Percentiles rank a stretch among this genome's conserved stretches.
Evolutionary conservation across 2,329 filamentous ascomycete genomes (phyloP).

Genomic region (Fusarium nanum): DNA sequence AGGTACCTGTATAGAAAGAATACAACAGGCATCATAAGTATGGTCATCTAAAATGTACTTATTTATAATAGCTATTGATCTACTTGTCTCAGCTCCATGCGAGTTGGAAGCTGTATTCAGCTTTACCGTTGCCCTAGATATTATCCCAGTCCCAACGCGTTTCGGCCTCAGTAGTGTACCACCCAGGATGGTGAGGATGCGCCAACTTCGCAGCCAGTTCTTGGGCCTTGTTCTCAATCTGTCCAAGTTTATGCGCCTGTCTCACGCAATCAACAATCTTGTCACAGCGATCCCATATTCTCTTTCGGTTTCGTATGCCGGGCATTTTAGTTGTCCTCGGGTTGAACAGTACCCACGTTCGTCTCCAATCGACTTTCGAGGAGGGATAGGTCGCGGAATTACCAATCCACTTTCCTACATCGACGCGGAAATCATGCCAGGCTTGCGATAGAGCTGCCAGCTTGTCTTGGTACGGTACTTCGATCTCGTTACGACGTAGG

Average conservation of each 20-base stretch:
- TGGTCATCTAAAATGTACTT: too few species aligned
- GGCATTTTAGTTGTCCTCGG: background rate
- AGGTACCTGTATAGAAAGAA: too few species aligned
- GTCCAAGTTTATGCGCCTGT: background rate
- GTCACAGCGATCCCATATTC: constrained; percentile 1
- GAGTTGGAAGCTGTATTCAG: too few species aligned
- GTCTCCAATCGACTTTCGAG: background rate
- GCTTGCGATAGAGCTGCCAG: rapidly evolving
- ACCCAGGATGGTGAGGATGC: background rate
- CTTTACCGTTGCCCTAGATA: background rate
- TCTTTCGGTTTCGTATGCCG: background rate
- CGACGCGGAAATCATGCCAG: background rate
- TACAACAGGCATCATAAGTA: too few species aligned
- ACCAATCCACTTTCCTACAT: background rate
- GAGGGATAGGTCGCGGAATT: rapidly evolving
- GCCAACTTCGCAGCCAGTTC: background rate
- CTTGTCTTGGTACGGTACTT: background rate
- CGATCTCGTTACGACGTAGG: background rate
- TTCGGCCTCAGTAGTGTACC: background rate
- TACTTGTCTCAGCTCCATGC: too few species aligned
- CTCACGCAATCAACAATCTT: background rate
- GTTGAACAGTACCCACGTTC: background rate
- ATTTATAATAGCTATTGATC: too few species aligned
- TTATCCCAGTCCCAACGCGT: background rate
- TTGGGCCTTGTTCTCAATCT: background rate